Conservation (phyloP, 2,329 filamentous ascomycete species). For the Aciculosporium take region DNA sequence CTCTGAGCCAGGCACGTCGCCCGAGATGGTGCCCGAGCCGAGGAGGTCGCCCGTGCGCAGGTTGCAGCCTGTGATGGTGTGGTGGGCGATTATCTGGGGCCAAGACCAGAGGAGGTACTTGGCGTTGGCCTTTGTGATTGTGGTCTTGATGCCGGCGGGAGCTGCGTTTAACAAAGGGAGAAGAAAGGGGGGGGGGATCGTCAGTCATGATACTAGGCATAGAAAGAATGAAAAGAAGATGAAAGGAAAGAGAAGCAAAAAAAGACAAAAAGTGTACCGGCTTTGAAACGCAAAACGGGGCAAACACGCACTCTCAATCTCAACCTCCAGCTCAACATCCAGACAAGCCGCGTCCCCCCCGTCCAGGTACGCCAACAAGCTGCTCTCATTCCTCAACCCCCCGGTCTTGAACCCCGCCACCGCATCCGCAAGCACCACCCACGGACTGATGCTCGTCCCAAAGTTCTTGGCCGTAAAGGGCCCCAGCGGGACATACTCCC, state of each 20-base stretch:
- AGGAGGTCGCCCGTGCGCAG: conserved; percentile 61
- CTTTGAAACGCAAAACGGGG: too few relatives aligned
- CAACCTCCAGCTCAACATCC: conserved; percentile 24
- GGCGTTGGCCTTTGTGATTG: conserved; percentile 21
- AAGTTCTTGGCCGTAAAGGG: conserved; percentile 50
- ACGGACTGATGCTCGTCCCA: conserved; percentile 45
- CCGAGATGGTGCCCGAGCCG: conserved; percentile 63
- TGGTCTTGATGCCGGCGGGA: conserved; percentile 16
- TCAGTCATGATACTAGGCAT: too few relatives aligned
- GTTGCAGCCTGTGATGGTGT: conserved; percentile 63
- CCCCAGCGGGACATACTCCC: conserved; percentile 48
- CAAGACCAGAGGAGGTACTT: conserved; percentile 59
- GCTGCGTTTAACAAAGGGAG: conserved; percentile 13
- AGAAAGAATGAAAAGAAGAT: neutral
- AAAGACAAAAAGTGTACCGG: neutral
- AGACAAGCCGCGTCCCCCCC: conserved; percentile 32
- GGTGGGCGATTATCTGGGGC: conserved; percentile 72
- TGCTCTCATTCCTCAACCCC: conserved; percentile 19
- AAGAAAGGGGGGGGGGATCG: too few relatives aligned
- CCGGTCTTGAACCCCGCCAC: conserved; percentile 21
- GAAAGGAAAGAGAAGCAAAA: neutral
- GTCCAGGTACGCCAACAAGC: conserved; percentile 32
- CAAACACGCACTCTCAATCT: conserved; percentile 25
- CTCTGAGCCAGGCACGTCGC: conserved; percentile 46
- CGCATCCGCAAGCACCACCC: conserved; percentile 48